Base-by-base conservation (phyloP, 345 rosid genomes). In the Rhizophora mangle region DNA sequence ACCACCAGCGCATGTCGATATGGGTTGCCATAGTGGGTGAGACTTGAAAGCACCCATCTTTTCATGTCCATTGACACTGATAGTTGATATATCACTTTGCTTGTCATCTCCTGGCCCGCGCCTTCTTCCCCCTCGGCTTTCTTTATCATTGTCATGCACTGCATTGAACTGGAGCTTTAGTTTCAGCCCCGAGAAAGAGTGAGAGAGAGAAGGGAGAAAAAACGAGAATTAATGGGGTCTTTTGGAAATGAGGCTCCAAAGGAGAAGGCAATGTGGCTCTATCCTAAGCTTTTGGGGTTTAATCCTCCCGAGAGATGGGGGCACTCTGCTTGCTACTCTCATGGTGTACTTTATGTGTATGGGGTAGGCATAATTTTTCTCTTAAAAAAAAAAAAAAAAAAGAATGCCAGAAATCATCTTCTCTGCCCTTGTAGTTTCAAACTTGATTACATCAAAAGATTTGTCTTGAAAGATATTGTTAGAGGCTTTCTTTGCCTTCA, bases 41-140 rank as follows among this genome's bases (percentile, higher is more conserved):
- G 87, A 84, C 84, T 82, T 82, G 91, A 89, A 82, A 87, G 91
- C 95, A 67, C 89, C 89, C 87, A 87, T 89, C 91, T 82, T 85
- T 88, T 88, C 94, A 82, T 86, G 94, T 84, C 89, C 60, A 78
- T 72, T 82, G 90, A 88, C 85, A 80, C 72, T 83, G 93, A 88
- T 84, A 72, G 84, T 85, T 88, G 94, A 86, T 84, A 71, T 54
- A 68, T 83, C 84, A 74, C 78, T 82, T 79, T 72, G 76, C 74
- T 82, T 82, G 72, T 80, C 82, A 62, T 84, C 82, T 79, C 80
- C 77, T 72, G 67, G 73, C 85, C 80, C 84, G 11, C 71, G 20
- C 8, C 60, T 49, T 31, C 37, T 61, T 71, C 34, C 46, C 31
- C n/a, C 62, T 60, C 68, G 69, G 22, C 57, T 59, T 21, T 52